Evolutionary conservation across 2,329 filamentous ascomycete species (phyloP), one percentile per base, ranked within the genome.

Genomic region (Phyllosticta citribraziliensis): DNA sequence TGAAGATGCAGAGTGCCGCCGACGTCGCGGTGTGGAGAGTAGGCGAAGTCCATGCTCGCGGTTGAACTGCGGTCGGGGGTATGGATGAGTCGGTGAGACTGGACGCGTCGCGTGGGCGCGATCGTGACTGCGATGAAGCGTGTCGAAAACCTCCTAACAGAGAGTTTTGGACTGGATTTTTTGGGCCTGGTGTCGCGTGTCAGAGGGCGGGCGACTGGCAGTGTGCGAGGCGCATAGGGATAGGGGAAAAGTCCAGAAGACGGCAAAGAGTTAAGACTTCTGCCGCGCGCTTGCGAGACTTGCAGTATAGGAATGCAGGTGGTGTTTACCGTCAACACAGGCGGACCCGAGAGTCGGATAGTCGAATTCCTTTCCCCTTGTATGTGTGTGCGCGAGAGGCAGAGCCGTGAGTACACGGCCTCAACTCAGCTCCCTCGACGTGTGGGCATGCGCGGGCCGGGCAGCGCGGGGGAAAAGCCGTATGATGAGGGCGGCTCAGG

Each of bases 1-100:
- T 91, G 87, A 68, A 96, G 81, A 70, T 94, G 91, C 68, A 96
- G 81, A 63, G 89, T 93, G 70, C 89, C 89, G 72, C 89, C 88
- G 19, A 70, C 69, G 63, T 79, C 77, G 67, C 78, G 77, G 66
- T 76, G 76, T 58, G 78, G 78, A 40, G 33, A 40, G 58, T 77
- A 79, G 64, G 76, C 75, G 66, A 79, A 76, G 70, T 79, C 78
- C 78, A 80, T 79, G 65, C 58, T 61, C 55, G 58, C 58, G 58
- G 58, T 56, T 52, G 54, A 61, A 61, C 58, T 61, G 25, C 58
- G 58, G 58, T 61, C 47, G 54, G 54, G 27, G 24, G 54, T 53
- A 5, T 40, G 33, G 33, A 40, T 40, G 33, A 40, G 33, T 40
- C 54, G 58, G 54, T 52, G 52, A 52, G 54, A 55, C 54, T 40